phyloP scores from a whole-genome alignment of 139 green algal species.

The Desmodesmus armatus region DNA sequence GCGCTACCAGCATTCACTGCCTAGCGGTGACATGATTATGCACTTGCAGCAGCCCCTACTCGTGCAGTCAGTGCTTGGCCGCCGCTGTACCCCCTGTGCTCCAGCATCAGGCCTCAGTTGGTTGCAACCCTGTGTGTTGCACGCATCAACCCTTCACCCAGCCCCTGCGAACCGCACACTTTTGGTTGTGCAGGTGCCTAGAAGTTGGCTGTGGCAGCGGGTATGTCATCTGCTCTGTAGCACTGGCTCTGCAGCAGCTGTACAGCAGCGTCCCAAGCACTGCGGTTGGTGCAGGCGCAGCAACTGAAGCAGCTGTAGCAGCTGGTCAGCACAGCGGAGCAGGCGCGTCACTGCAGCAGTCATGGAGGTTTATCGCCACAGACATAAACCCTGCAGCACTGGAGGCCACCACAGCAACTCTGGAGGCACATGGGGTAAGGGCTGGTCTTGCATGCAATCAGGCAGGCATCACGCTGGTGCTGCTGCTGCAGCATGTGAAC shows the following conservation, averaged over 20 bases:
- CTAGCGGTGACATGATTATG: no score
- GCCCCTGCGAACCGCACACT: no score
- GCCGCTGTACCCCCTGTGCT: no score
- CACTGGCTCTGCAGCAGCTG: constrained; percentile 63
- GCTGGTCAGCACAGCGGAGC: not conserved
- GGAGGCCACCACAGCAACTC: constrained; percentile 60
- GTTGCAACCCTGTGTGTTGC: no score
- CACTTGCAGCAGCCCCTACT: no score
- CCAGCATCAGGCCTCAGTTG: no score
- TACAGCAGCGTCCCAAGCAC: not conserved
- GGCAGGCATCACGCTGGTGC: not conserved
- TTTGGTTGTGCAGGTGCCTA: constrained; percentile 38
- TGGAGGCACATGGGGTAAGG: constrained; percentile 62
- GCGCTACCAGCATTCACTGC: no score
- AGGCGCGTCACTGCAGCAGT: not conserved
- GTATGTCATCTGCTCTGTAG: constrained; percentile 85
- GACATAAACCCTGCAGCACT: constrained; percentile 77
- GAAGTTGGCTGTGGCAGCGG: constrained; percentile 90
- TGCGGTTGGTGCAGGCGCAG: not conserved
- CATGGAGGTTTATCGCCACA: constrained; percentile 51
- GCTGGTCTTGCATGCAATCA: not conserved
- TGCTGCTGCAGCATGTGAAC: no score
- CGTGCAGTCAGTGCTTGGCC: no score
- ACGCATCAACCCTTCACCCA: no score
- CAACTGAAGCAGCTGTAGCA: not conserved